Percentiles rank a stretch among this genome's conserved stretches.
These are phyloP conservation scores for Agarophyton chilense DNA, from an alignment of 23 red algal genomes.

Conservation along the genomic window DNA sequence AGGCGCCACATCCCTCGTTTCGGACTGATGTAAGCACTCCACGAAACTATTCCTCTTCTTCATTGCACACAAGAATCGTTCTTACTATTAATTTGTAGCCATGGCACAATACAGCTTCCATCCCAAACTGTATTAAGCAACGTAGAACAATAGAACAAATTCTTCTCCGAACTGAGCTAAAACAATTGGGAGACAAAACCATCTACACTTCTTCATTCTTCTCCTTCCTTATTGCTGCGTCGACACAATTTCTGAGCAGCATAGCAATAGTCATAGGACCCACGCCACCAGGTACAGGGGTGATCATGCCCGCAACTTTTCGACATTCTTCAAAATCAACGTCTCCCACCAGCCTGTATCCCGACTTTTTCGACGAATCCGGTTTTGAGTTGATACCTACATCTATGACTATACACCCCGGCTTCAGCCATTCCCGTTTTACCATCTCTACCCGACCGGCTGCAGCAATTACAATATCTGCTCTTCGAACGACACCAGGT, in stretches of 20 bases:
- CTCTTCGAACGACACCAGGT: slow-evolving; percentile 51
- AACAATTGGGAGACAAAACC: no score
- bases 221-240: slow-evolving; percentile 64
- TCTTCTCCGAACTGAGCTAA: no score
- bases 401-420: slow-evolving; percentile 86
- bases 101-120: no score
- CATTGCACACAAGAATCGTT: no score
- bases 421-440: slow-evolving; percentile 82
- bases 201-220: neutral
- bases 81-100: no score
- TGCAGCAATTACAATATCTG: slow-evolving; percentile 93
- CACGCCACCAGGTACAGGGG: slow-evolving; percentile 93
- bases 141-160: no score
- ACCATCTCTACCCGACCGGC: slow-evolving; percentile 77
- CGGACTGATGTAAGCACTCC: no score
- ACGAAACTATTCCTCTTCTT: no score
- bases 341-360: slow-evolving; percentile 93
- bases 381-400: slow-evolving; percentile 89
- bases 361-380: slow-evolving; percentile 77
- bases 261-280: slow-evolving; percentile 99
- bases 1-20: no score
- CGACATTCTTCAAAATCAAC: slow-evolving; percentile 80
- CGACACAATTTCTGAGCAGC: slow-evolving; percentile 84
- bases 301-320: slow-evolving; percentile 73
- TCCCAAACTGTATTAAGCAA: no score